Evolutionary conservation across 805 yeast genomes (phyloP), one percentile per base, ranked within the genome.

Genomic region (Nakazawaea sp.): DNA sequence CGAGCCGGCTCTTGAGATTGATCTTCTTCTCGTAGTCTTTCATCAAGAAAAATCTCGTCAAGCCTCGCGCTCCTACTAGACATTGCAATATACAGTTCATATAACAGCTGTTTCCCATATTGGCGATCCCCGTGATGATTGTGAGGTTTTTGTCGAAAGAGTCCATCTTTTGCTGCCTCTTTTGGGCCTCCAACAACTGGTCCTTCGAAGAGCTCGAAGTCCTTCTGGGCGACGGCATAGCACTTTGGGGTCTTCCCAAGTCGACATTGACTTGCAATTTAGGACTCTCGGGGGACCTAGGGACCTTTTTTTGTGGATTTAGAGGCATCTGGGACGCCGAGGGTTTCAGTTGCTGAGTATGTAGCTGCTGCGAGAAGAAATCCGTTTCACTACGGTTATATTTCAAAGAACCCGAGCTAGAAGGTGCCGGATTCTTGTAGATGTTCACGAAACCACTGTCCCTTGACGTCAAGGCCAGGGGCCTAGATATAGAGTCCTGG

Each of bases 41-140:
- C 44, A 68, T 59, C 30, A 80, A 61, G 49, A 89, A 83, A 39
- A 82, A 74, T 32, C 62, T 65, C 3, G 80, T 68, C 19, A 89
- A 59, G 41, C 75, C 78, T 1, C 76, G 75, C 0, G 90, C 78
- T 1, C 90, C 89, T 3, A 80, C 68, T 25, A 90, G 55, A 55
- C 96, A 86, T 59, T 89, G 97, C n/a, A 89, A 57, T 3, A 83
- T 69, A 46, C 95, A 82, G 58, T 89, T 89, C 88, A 89, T 82
- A 57, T 89, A 89, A 56, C 97, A 89, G 0, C 95, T 83, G 50
- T 90, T 90, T 2, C 96, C 96, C 43, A 89, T 62, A 53, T 89
- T 89, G 11, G 68, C 64, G 5, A 89, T 63, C 0, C 97, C 97
- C 0, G 88, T 77, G 15, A 76, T 63, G 35, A 78, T 69, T 40